A percentile compares a stretch with the other conserved stretches of the same genome.
Conservation (phyloP, 306 rosid species). For the Sophora flavescens region DNA sequence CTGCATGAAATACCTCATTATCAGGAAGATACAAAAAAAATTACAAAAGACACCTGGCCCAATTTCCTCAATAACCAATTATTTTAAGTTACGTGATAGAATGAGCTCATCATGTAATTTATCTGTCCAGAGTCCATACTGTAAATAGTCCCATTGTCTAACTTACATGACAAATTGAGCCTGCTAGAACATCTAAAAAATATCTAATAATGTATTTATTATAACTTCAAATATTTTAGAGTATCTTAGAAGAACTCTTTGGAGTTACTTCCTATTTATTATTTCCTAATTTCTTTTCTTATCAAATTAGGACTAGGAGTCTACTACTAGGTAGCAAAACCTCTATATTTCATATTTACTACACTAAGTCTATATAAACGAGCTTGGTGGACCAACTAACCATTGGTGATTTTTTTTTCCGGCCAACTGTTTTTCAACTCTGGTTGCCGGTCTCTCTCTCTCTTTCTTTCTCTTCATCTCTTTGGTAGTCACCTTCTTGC, state of each 20-base stretch:
- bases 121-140: slow-evolving; percentile 8
- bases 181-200: neutral
- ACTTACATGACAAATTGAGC: slow-evolving; percentile 31
- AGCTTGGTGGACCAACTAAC: too few relatives aligned
- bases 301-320: neutral
- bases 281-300: neutral
- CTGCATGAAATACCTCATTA: slow-evolving; percentile 64
- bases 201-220: too few relatives aligned
- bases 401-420: too few relatives aligned
- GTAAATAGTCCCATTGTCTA: slow-evolving; percentile 21
- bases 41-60: neutral
- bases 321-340: neutral
- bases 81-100: slow-evolving; percentile 6
- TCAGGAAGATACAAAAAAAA: slow-evolving; percentile 24
- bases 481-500: too few relatives aligned
- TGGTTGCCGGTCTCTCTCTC: too few relatives aligned
- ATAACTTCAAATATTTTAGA: too few relatives aligned
- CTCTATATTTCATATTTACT: too few relatives aligned
- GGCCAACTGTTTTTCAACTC: too few relatives aligned
- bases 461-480: too few relatives aligned
- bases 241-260: neutral
- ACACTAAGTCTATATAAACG: too few relatives aligned
- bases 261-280: neutral
- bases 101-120: slow-evolving; percentile 4
- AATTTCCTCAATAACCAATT: slow-evolving; percentile 22